A percentile compares a stretch with the other conserved stretches of the same genome.
phyloP scores from a whole-genome alignment of 257 asterid species.

The Nicotiana tomentosiformis region DNA sequence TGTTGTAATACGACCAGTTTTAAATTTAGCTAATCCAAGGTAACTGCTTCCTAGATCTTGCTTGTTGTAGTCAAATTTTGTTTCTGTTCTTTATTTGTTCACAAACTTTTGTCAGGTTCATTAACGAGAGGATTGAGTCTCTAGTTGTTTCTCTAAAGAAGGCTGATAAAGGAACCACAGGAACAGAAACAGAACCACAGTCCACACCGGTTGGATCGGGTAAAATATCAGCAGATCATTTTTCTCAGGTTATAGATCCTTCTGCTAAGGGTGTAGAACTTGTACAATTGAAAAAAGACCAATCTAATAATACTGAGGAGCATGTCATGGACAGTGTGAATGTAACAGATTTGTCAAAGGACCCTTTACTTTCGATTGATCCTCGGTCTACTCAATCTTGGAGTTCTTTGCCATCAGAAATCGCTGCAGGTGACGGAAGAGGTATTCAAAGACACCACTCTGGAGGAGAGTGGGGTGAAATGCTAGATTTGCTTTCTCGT shows the following conservation, averaged over 20 bases:
- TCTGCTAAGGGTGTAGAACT: conserved; percentile 84
- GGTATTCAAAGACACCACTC: conserved; percentile 42
- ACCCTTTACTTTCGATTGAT: conserved; percentile 77
- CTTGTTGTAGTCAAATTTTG: conserved; percentile 10
- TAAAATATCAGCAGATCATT: conserved; percentile 40
- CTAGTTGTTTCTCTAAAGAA: conserved; percentile 52
- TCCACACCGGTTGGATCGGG: conserved; percentile 37
- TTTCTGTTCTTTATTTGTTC: conserved; percentile 23
- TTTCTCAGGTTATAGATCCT: conserved; percentile 56
- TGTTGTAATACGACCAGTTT: conserved; percentile 85
- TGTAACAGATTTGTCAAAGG: conserved; percentile 47
- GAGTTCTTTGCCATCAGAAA: conserved; percentile 53
- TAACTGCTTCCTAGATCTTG: conserved; percentile 18
- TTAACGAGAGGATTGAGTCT: conserved; percentile 86
- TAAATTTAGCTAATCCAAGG: conserved; percentile 91
- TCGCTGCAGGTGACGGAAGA: conserved; percentile 37
- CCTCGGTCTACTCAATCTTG: conserved; percentile 64
- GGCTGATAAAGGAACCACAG: conserved; percentile 46
- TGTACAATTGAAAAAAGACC: conserved; percentile 75
- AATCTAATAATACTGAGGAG: conserved; percentile 26
- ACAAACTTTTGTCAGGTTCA: conserved; percentile 56
- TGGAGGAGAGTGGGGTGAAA: conserved; percentile 86
- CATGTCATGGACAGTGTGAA: conserved; percentile 24
- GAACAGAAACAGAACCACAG: conserved; percentile 29
- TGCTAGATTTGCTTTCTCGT: conserved; percentile 60